Evolutionary conservation across 805 yeast genomes (phyloP).

Genomic region (Barnettozyma wickerhamii): DNA sequence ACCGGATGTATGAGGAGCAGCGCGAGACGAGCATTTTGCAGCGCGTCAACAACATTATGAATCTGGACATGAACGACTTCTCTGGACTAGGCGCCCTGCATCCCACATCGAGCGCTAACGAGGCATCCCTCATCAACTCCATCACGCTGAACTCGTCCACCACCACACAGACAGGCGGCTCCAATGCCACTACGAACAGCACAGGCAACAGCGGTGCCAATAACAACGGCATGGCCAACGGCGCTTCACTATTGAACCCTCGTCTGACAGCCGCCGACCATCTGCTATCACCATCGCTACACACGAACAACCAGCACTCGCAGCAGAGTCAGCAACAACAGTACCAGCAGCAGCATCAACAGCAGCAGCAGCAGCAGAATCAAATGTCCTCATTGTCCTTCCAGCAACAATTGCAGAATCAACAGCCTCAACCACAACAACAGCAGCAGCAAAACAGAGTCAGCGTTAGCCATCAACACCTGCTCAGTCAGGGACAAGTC

Average conservation of each 20-base stretch:
- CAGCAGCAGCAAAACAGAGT: constrained; percentile 6
- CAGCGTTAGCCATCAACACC: constrained; percentile 6
- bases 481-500: constrained; percentile 1
- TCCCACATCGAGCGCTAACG: constrained; percentile 11
- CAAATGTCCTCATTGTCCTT: background rate
- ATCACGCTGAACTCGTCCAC: constrained; percentile 21
- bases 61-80: constrained; percentile 19
- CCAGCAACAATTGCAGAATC: constrained; percentile 6
- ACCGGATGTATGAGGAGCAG: constrained; percentile 21
- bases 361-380: constrained; percentile 7
- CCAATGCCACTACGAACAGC: background rate
- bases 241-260: constrained; percentile 11
- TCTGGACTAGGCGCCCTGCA: constrained; percentile 10
- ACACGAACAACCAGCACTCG: constrained; percentile 7
- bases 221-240: background rate
- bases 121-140: constrained; percentile 20
- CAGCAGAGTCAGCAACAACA: constrained; percentile 14
- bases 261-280: constrained; percentile 18
- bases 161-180: background rate
- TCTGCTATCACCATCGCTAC: constrained; percentile 17
- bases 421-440: constrained; percentile 10
- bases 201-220: constrained; percentile 7
- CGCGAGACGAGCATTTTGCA: constrained; percentile 21
- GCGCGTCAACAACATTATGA: constrained; percentile 20
- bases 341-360: constrained; percentile 9